Base-by-base conservation (phyloP, 306 rosid species). In the Ochetophila trinervis region DNA sequence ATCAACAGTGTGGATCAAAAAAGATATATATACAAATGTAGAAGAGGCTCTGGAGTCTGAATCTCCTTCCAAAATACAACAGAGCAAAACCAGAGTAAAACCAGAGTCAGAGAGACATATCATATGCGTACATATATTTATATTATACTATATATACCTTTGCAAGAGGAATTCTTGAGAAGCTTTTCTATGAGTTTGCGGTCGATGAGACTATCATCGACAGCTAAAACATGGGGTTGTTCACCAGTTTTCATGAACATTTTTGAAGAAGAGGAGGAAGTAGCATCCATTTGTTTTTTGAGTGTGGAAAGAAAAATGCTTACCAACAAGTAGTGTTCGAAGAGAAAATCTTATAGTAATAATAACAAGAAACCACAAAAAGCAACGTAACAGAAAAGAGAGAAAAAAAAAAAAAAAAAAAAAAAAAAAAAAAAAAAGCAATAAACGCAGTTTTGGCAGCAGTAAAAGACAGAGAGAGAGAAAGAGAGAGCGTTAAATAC, bases 191-290 rank as follows among this genome's bases (percentile, higher is more conserved):
- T 80, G 30, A 92, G 84, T 80, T 85, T 89, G 50, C 96, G 91
- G 76, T 92, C 98, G 70, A 85, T 72, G 40, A 85, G 71, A 60
- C 62, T 89, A 65, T 92, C 98, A 72, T 92, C 98, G 34, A 92
- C 96, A 40, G 96, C 98, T n/a, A 92, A 74, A 76, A 92, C 96
- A 71, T 92, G 98, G 55, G 93, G 96, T 55, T 80, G 79, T 14
- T 71, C 89, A 24, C 74, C 82, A 78, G 30, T 79, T 62, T 82
- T 91, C 88, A 80, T 85, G 65, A 70, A 71, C 78, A 74, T 73
- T 70, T 72, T 77, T 63, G 83, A 53, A 53, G 85, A 75, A 20
- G 90, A 71, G 23, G 67, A 65, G 17, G 86, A 49, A 40, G 87
- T 53, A 72, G 85, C 70, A 69, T 81, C 85, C 91, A 79, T 85